A percentile compares a stretch with the other conserved stretches of the same genome.
Conservation (phyloP, 2,329 filamentous ascomycete genomes). For the Boeremia exigua region DNA sequence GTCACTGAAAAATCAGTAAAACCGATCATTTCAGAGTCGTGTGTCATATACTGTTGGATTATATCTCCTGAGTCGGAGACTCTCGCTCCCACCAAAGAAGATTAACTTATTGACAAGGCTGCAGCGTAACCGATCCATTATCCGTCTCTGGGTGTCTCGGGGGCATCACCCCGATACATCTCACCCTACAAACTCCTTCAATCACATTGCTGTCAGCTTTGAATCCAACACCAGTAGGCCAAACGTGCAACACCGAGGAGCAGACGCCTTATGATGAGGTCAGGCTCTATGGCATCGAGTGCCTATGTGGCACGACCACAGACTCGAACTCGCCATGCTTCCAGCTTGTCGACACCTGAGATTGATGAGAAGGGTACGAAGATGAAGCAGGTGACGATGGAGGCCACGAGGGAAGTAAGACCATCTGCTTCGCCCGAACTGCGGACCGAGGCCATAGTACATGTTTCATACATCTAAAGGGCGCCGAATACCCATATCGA, state of each 20-base stretch:
- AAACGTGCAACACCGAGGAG: constrained; percentile 2
- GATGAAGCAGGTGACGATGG: background rate
- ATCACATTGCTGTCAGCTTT: constrained; percentile 13
- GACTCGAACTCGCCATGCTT: constrained; percentile 28
- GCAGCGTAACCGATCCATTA: constrained; percentile 21
- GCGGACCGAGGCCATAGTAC: background rate
- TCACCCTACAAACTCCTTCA: background rate
- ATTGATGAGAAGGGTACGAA: background rate
- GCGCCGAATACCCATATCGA: no score
- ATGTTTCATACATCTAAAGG: no score
- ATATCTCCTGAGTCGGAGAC: constrained; percentile 3
- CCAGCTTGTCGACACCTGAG: constrained; percentile 23
- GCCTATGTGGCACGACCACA: constrained; percentile 27
- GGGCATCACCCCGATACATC: background rate
- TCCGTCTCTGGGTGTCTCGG: constrained; percentile 3
- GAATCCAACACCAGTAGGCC: constrained; percentile 19
- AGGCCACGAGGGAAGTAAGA: background rate
- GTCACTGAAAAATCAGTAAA: background rate
- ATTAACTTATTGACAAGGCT: constrained; percentile 19
- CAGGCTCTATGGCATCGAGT: constrained; percentile 28
- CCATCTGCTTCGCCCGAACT: constrained; percentile 21
- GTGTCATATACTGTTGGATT: constrained; percentile 31
- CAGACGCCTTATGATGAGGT: constrained; percentile 28
- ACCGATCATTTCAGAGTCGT: constrained; percentile 32
- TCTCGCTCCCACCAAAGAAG: constrained; percentile 23